Conservation (phyloP, 176 grass and related monocot genomes). For the Neostapfia colusana region DNA sequence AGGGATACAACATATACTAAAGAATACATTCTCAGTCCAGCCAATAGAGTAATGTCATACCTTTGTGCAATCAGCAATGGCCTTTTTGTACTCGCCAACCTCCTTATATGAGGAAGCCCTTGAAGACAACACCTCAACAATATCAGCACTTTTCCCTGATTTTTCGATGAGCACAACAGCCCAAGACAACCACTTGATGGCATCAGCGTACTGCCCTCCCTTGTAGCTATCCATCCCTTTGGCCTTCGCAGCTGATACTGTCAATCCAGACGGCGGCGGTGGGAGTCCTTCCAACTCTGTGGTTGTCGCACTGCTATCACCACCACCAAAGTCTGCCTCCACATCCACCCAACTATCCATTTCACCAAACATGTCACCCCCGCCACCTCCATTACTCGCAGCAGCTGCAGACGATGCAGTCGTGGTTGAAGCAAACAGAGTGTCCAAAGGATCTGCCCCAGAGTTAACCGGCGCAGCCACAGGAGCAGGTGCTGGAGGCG, state of each 20-base stretch:
- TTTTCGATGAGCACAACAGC: slow-evolving; percentile 79
- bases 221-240: slow-evolving; percentile 98
- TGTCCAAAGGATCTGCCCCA: slow-evolving; percentile 60
- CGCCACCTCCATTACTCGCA: slow-evolving; percentile 20
- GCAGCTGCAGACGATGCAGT: slow-evolving; percentile 43
- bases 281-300: slow-evolving; percentile 89
- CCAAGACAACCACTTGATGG: slow-evolving; percentile 98
- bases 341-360: slow-evolving; percentile 86
- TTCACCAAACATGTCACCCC: slow-evolving; percentile 66
- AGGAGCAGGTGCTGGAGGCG: slow-evolving; percentile 42
- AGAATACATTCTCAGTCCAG: not conserved
- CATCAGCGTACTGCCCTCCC: slow-evolving; percentile 91
- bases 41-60: slow-evolving; percentile 31
- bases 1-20: not conserved
- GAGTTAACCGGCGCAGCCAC: slow-evolving; percentile 33
- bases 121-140: slow-evolving; percentile 82
- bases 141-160: slow-evolving; percentile 55
- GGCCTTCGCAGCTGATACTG: slow-evolving; percentile 58
- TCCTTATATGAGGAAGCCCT: slow-evolving; percentile 98
- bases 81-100: slow-evolving; percentile 99
- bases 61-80: slow-evolving; percentile 97
- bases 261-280: slow-evolving; percentile 73
- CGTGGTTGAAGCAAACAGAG: slow-evolving; percentile 70
- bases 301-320: slow-evolving; percentile 58
- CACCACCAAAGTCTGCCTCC: slow-evolving; percentile 61